phyloP scores from a whole-genome alignment of 148 eudicot genomes.

The Rhododendron simsii region DNA sequence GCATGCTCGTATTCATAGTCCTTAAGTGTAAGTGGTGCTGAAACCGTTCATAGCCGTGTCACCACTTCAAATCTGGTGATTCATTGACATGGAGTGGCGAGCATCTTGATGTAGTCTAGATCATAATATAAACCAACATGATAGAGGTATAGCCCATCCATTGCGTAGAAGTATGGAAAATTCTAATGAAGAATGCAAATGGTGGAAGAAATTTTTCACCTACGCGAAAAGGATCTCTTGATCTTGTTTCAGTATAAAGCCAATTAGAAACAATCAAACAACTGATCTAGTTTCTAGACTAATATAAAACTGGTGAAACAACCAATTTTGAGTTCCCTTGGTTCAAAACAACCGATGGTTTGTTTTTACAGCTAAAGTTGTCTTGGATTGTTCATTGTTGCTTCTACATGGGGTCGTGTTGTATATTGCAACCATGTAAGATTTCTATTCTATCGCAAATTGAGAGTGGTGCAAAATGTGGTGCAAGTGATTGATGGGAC shows the following conservation, averaged over 20 bases:
- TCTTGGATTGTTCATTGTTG: background rate
- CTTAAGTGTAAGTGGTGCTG: background rate
- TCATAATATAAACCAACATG: background rate
- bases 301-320: background rate
- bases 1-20: background rate
- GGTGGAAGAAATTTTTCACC: background rate
- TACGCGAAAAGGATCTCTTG: background rate
- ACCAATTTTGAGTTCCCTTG: background rate
- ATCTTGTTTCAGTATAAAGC: background rate
- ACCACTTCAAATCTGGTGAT: background rate
- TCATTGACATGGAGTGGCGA: background rate
- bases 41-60: background rate
- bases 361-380: background rate
- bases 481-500: background rate
- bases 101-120: background rate
- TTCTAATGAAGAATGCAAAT: background rate
- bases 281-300: background rate
- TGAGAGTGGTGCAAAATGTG: background rate
- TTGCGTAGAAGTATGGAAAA: background rate
- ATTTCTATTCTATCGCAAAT: background rate
- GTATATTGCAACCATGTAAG: background rate
- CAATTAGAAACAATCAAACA: background rate
- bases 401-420: background rate
- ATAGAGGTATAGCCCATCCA: background rate
- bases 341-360: background rate